Evolutionary conservation across 176 grass and related monocot species (phyloP).

Genomic region (Thinopyrum elongatum): DNA sequence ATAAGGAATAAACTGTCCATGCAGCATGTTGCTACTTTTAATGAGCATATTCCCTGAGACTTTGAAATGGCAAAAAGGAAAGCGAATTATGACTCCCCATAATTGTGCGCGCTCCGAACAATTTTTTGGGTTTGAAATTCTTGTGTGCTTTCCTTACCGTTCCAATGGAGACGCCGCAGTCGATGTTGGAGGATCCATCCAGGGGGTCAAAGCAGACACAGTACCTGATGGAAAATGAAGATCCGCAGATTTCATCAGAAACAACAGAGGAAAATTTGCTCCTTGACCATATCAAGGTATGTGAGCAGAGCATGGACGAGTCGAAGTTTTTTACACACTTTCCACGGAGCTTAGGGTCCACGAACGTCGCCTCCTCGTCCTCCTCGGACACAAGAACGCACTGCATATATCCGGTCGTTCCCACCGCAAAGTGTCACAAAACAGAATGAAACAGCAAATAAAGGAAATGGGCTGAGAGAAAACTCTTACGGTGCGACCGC

Average conservation of each 20-base stretch:
- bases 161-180: slow-evolving; percentile 99
- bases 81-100: not conserved
- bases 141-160: slow-evolving; percentile 68
- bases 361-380: slow-evolving; percentile 92
- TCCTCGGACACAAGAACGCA: slow-evolving; percentile 95
- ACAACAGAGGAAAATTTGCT: not conserved
- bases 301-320: not conserved
- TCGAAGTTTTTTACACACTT: slow-evolving; percentile 43
- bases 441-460: not conserved
- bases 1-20: not conserved
- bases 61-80: not conserved
- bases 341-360: slow-evolving; percentile 73
- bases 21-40: not conserved
- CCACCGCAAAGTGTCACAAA: not conserved
- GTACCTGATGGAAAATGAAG: slow-evolving; percentile 37
- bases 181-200: slow-evolving; percentile 97
- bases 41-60: not conserved
- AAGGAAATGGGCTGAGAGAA: not conserved
- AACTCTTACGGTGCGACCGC: slow-evolving; percentile 73
- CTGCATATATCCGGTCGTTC: not conserved
- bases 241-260: not conserved
- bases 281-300: not conserved
- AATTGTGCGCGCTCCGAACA: not conserved
- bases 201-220: slow-evolving; percentile 98
- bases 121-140: not conserved